phyloP scores from a whole-genome alignment of 495 filamentous ascomycete species.

The Aspergillus cavernicola region DNA sequence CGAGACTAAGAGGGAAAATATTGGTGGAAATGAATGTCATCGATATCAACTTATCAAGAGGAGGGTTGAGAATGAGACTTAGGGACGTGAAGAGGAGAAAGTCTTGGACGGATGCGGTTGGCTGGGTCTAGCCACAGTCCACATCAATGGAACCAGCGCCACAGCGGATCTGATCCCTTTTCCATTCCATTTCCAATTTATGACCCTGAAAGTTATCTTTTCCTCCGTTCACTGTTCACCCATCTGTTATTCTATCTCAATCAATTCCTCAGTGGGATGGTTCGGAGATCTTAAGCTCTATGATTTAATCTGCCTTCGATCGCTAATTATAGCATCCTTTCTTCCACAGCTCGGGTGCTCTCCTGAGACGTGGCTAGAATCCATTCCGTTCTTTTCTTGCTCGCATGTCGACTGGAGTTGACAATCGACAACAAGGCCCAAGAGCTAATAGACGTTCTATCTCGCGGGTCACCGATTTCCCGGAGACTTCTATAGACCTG shows the following conservation, averaged over 20 bases:
- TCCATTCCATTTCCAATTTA: conserved; percentile 1
- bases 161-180: conserved; percentile 13
- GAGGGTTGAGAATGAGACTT: no score
- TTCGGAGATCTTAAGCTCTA: conserved; percentile 27
- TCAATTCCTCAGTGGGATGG: conserved; percentile 23
- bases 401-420: conserved; percentile 50
- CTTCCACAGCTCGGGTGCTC: conserved; percentile 9
- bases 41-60: no score
- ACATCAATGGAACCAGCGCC: not conserved
- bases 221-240: conserved; percentile 1
- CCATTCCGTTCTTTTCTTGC: conserved; percentile 21
- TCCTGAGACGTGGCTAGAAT: conserved; percentile 13
- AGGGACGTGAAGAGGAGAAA: not conserved
- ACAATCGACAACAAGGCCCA: conserved; percentile 27
- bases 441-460: conserved; percentile 33
- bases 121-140: conserved; percentile 7
- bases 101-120: conserved; percentile 7
- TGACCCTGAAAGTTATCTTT: conserved; percentile 8
- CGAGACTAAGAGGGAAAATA: no score
- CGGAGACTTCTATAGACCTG: conserved; percentile 10
- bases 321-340: conserved; percentile 28
- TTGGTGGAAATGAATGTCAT: no score
- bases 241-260: not conserved
- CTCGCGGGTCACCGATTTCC: conserved; percentile 26
- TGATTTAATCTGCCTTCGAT: conserved; percentile 26